Evolutionary conservation across 164 flowering plant genomes (phyloP).

Genomic region (Magnolia sinica): DNA sequence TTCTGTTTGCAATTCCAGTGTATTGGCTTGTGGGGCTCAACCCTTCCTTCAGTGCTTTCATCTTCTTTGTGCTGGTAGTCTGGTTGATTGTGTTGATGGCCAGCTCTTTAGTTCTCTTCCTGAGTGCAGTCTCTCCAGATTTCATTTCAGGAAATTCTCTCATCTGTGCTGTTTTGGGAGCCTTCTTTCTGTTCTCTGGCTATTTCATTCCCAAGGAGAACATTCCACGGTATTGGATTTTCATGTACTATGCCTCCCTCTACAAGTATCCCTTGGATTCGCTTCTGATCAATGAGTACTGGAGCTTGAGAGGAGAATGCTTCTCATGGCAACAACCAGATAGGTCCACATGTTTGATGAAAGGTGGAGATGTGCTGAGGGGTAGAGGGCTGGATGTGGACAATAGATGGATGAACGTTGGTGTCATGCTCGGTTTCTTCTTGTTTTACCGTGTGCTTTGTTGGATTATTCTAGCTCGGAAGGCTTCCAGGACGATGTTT

Average conservation of each 20-base stretch:
- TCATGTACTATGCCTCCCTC: conserved; percentile 88
- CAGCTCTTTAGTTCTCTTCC: conserved; percentile 80
- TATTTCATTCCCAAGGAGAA: conserved; percentile 88
- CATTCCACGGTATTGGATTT: conserved; percentile 86
- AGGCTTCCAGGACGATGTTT: conserved; percentile 57
- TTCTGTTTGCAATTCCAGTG: conserved; percentile 69
- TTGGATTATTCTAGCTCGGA: conserved; percentile 73
- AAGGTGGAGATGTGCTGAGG: conserved; percentile 65
- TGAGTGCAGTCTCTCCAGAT: conserved; percentile 81
- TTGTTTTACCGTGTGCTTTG: conserved; percentile 75
- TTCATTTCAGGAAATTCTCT: conserved; percentile 88
- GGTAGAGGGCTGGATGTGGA: conserved; percentile 70
- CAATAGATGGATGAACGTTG: conserved; percentile 77
- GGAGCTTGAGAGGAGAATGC: conserved; percentile 58
- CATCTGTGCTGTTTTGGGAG: conserved; percentile 76
- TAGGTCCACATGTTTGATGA: conserved; percentile 41
- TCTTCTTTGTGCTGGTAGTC: conserved; percentile 65
- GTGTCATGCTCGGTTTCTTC: conserved; percentile 83
- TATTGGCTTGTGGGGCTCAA: conserved; percentile 93
- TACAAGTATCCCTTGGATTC: conserved; percentile 84
- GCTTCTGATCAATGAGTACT: conserved; percentile 71
- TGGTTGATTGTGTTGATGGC: conserved; percentile 91
- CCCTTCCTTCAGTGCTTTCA: conserved; percentile 62
- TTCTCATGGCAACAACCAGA: conserved; percentile 40
- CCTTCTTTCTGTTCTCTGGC: conserved; percentile 93